Evolutionary conservation across 345 rosid genomes (phyloP), one percentile per base, ranked within the genome.

Genomic region (Bruguiera gymnorhiza): DNA sequence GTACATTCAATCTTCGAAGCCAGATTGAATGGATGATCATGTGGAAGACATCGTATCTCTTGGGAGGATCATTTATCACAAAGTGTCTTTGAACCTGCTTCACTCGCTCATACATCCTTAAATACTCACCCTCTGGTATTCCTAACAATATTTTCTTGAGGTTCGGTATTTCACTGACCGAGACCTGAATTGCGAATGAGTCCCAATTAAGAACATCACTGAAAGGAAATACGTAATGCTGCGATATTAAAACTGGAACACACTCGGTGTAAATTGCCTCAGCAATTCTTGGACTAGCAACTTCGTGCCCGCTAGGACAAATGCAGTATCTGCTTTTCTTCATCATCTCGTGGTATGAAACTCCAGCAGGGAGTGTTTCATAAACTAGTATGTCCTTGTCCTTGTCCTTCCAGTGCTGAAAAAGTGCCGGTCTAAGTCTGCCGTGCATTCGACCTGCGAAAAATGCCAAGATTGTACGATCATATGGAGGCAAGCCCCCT

Each of bases 261-360:
- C 97, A 89, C 27, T 67, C 95, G 0, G 86, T 83, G 31, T 89
- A 91, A 29, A 91, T 87, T 0, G 95, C 86, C 72, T 91, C 95
- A 0, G 82, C 87, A 61, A 91, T 80, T 71, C 97, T 87, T n/a
- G 97, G 95, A 72, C 90, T 86, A 8, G 91, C 97, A 19, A 91
- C 97, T 74, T 89, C 97, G 52, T 87, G 81, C 16, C 97, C 96
- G 6, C 95, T 91, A 0, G 97, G 95, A 65, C 95, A 91, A 11
- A 89, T 76, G 74, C 97, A 87, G 32, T 65, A 84, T 70, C 59
- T 81, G 68, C 88, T 83, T 68, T 74, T 72, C 60, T 68, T 77
- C 88, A 84, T 76, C 77, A 72, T 54, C 21, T 76, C 76, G 0
- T 75, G 62, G 56, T 84, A 86, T 19, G 84, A 75, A 2, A 80